Conservation (phyloP, 2,329 filamentous ascomycete genomes). For the Colletotrichum salicis region DNA sequence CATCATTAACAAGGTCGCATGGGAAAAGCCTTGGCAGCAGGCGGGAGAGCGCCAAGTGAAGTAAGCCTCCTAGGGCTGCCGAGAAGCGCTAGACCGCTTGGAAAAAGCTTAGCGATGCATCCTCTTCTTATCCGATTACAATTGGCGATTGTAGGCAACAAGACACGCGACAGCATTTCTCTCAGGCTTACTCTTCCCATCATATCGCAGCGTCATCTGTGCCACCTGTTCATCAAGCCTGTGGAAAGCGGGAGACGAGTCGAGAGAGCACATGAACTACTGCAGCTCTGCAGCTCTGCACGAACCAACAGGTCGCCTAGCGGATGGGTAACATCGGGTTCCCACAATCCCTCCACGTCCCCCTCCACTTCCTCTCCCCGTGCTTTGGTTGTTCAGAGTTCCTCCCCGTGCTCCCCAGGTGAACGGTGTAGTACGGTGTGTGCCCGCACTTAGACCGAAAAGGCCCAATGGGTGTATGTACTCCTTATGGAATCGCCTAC, state of each 20-base stretch:
- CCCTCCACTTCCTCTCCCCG: neutral
- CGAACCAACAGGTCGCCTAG: neutral
- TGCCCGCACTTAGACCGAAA: neutral
- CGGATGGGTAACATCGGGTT: neutral
- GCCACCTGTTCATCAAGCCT: neutral
- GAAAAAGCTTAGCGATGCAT: slow-evolving; percentile 1
- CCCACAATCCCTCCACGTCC: neutral
- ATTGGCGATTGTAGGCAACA: neutral
- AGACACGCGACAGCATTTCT: neutral
- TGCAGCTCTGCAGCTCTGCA: neutral
- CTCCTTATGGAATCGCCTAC: neutral
- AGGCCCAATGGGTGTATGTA: neutral
- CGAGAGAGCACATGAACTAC: neutral
- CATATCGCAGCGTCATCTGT: neutral
- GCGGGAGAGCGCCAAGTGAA: neutral
- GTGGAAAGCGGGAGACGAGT: neutral
- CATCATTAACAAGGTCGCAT: neutral
- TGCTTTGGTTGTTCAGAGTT: no score
- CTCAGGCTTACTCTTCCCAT: neutral
- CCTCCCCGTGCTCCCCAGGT: neutral
- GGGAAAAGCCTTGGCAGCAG: neutral
- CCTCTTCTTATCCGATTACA: neutral
- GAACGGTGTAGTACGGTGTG: neutral
- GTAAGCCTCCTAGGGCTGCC: neutral
- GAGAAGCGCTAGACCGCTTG: slow-evolving; percentile 1